phyloP scores from a whole-genome alignment of 345 rosid genomes.

The Populus davidiana region DNA sequence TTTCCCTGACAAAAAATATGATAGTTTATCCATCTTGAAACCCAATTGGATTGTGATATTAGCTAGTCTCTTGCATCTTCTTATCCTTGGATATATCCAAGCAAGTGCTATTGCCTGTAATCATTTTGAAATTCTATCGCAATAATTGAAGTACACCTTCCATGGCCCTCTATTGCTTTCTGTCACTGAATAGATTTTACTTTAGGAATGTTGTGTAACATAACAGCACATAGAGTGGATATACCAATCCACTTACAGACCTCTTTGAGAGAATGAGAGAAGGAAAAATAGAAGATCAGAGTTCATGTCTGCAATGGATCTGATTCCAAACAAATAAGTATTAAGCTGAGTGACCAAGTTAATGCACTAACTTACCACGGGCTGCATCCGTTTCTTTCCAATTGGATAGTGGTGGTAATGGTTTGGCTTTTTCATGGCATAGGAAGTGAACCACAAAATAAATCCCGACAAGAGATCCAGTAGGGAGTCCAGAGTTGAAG shows the following conservation, averaged over 20 bases:
- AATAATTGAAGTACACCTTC: neutral
- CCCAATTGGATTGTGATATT: neutral
- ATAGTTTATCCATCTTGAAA: neutral
- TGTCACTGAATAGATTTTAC: neutral
- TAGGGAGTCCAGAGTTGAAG: constrained; percentile 80
- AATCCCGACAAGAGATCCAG: constrained; percentile 81
- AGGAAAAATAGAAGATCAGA: neutral
- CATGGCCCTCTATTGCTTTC: neutral
- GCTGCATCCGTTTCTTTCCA: constrained; percentile 88
- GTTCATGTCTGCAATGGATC: neutral
- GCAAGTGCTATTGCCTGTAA: neutral
- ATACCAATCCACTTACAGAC: neutral
- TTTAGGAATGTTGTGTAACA: too few species aligned
- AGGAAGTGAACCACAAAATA: constrained; percentile 77
- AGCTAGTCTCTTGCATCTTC: neutral
- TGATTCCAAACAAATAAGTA: neutral
- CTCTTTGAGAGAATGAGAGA: neutral
- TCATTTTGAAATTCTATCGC: neutral
- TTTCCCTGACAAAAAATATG: neutral
- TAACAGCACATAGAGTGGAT: neutral
- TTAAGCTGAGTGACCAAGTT: neutral
- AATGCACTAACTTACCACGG: constrained; percentile 47
- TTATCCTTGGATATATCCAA: neutral
- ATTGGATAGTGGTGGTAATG: constrained; percentile 60
- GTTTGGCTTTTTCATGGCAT: constrained; percentile 75